Conservation (phyloP, 164 flowering plant species). For the Annona cherimola region DNA sequence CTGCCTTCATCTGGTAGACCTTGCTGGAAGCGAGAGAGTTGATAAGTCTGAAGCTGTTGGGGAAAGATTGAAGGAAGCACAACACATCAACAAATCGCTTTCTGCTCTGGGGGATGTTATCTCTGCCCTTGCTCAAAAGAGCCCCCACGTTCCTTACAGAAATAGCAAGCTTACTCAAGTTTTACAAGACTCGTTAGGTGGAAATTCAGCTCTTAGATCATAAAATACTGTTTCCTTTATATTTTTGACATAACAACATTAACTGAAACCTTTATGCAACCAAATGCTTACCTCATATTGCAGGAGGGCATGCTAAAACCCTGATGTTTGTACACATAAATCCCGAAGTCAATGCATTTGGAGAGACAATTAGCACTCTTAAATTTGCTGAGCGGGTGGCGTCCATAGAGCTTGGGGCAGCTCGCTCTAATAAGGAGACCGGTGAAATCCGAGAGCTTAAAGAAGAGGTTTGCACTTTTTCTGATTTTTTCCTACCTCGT, state of each 20-base stretch:
- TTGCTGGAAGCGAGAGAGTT: conserved; percentile 97
- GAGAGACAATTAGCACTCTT: conserved; percentile 87
- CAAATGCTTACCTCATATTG: neutral
- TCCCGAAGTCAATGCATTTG: conserved; percentile 67
- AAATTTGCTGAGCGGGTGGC: conserved; percentile 94
- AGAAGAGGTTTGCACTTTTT: conserved; percentile 54
- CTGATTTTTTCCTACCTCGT: neutral
- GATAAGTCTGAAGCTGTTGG: conserved; percentile 87
- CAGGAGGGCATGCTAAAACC: conserved; percentile 95
- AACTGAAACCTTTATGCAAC: neutral
- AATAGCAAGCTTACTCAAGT: conserved; percentile 96
- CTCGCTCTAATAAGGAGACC: conserved; percentile 74
- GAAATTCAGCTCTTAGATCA: neutral
- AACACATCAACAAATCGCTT: conserved; percentile 77
- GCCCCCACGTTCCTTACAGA: conserved; percentile 80
- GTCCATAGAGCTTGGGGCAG: conserved; percentile 85
- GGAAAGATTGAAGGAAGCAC: conserved; percentile 88
- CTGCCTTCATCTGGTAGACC: conserved; percentile 88
- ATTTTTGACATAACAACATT: neutral
- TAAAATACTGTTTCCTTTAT: neutral
- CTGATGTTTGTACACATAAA: conserved; percentile 94
- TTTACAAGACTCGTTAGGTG: conserved; percentile 88
- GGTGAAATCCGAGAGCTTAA: conserved; percentile 68
- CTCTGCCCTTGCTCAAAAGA: conserved; percentile 86
- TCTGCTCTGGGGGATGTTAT: conserved; percentile 95